A percentile compares a stretch with the other conserved stretches of the same genome.
Evolutionary conservation across 108 stramenopile species (phyloP).

Genomic region (Cyclotella atomus): DNA sequence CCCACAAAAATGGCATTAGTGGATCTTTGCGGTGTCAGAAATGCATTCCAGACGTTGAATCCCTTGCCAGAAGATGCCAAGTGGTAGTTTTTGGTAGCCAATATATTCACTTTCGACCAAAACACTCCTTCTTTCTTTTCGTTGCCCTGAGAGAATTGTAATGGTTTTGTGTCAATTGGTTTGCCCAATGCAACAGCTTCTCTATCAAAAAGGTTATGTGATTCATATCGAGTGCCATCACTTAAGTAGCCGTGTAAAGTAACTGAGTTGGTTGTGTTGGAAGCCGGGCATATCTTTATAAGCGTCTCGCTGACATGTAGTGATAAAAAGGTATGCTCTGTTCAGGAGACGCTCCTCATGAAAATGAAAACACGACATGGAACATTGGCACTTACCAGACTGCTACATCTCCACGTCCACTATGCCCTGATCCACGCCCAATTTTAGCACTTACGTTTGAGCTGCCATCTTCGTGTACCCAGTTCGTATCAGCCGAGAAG

Average conservation of each 20-base stretch:
- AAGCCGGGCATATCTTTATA: conserved; percentile 41
- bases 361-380: not conserved
- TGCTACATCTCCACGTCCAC: conserved; percentile 51
- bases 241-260: conserved; percentile 66
- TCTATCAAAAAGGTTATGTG: conserved; percentile 45
- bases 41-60: conserved; percentile 61
- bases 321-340: too few relatives aligned
- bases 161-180: conserved; percentile 21
- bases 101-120: conserved; percentile 62
- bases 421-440: conserved; percentile 32
- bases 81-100: conserved; percentile 43
- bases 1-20: not conserved
- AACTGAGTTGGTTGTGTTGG: conserved; percentile 31
- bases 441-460: conserved; percentile 8
- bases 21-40: not conserved
- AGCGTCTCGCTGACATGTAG: conserved; percentile 66
- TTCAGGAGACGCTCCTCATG: too few relatives aligned
- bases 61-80: conserved; percentile 69
- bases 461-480: conserved; percentile 31
- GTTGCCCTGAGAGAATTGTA: conserved; percentile 20
- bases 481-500: conserved; percentile 77
- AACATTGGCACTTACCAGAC: conserved; percentile 46
- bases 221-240: conserved; percentile 70
- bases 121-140: conserved; percentile 49
- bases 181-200: conserved; percentile 12